Evolutionary conservation across 108 stramenopile species (phyloP), one percentile per base, ranked within the genome.

Genomic region (Cyclotella sp.): DNA sequence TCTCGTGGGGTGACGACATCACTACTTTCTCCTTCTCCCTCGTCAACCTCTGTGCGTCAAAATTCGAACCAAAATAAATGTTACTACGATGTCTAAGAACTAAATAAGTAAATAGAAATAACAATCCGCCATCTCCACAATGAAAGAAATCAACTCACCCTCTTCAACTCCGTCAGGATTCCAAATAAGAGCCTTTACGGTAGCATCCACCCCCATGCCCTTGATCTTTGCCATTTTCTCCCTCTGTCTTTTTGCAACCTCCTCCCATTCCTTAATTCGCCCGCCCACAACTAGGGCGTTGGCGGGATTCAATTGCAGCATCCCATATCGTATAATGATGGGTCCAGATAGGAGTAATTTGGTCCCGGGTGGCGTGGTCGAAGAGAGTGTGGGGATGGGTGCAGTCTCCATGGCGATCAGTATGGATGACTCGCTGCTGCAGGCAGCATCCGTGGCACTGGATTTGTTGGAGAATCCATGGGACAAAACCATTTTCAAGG

Each of bases 141-240:
- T 41, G 22, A 64, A 54, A 61, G 22, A 49, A 27, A n/a, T 15
- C 1, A 18, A 43, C 71, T n/a, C 54, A 70, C 57, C 77, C 22
- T 84, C 80, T 44, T 76, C 82, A 67, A 73, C 65, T 28, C 77
- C 82, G 11, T 49, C 16, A 28, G 77, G 79, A 79, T 84, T 85
- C 77, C 90, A 86, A 68, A 90, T 78, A 64, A 94, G 75, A 16
- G 93, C 93, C 41, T 87, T 88, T 21, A 91, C 78, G 3, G 93
- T 94, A 27, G 93, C 81, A 87, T 94, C 93, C 8, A 92, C 81
- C 39, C 93, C 93, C 27, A 91, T 78, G 12, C 93, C 93, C 14
- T 63, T 75, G 49, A 51, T 43, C 28, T 72, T 73, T 41, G 77
- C 61, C 49, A 86, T 89, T 65, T 83, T 79, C 67, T 91, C 83